These are phyloP conservation scores for Saturnispora saitoi DNA, from an alignment of 805 yeast species.

Conservation along the genomic window DNA sequence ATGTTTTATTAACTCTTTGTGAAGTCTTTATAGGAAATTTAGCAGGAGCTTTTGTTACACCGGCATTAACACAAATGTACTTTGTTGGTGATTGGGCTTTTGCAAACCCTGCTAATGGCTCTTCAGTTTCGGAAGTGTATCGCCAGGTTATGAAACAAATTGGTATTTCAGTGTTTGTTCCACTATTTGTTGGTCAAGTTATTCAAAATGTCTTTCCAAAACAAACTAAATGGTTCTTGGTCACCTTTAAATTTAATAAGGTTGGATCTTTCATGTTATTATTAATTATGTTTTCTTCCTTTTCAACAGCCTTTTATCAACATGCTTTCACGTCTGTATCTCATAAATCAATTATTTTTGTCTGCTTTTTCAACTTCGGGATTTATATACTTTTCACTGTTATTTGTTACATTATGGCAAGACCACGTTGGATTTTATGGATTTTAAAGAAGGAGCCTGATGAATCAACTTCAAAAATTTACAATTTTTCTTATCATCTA, in stretches of 20 bases:
- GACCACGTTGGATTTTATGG: conserved; percentile 43
- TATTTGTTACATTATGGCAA: conserved; percentile 48
- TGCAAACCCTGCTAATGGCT: conserved; percentile 68
- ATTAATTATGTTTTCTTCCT: conserved; percentile 50
- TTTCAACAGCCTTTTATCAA: conserved; percentile 82
- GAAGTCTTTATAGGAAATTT: conserved; percentile 82
- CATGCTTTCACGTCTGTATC: conserved; percentile 52
- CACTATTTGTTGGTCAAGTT: conserved; percentile 82
- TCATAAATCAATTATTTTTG: conserved; percentile 56
- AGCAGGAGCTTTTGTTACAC: conserved; percentile 80
- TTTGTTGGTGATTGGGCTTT: conserved; percentile 51
- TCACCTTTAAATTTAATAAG: conserved; percentile 54
- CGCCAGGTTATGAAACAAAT: conserved; percentile 77
- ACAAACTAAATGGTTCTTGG: conserved; percentile 51
- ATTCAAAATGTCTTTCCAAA: conserved; percentile 62
- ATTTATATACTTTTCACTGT: conserved; percentile 69
- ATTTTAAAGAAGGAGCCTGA: conserved; percentile 41
- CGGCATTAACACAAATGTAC: conserved; percentile 74
- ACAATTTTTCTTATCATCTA: conserved; percentile 36
- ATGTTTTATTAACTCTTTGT: conserved; percentile 62
- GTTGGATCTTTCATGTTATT: conserved; percentile 75
- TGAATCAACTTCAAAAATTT: conserved; percentile 34
- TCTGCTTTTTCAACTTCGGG: conserved; percentile 78
- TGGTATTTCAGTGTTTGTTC: conserved; percentile 72
- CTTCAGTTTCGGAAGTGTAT: conserved; percentile 50